Evolutionary conservation across 1,284 basidiomycete genomes (phyloP), one percentile per base, ranked within the genome.

Genomic region (Waitea zeae): DNA sequence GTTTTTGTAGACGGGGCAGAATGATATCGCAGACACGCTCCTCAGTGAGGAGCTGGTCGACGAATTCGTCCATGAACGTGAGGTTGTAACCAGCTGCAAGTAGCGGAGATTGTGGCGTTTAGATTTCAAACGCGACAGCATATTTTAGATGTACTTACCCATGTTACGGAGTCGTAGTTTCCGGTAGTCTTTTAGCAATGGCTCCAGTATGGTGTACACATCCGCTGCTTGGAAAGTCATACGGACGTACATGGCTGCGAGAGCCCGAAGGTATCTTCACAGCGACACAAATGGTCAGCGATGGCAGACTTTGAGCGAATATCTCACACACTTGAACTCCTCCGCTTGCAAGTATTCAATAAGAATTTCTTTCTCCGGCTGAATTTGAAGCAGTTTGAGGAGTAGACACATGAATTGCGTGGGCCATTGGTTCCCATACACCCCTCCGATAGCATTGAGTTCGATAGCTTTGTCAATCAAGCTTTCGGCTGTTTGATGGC

Each of bases 1-100:
- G 70, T 58, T 81, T 88, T 2, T 76, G 74, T 41, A 98, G 58
- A 30, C 95, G 75, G 4, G 95, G 95, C 33, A 99, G 59, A 45
- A 97, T 97, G 45, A 90, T 84, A 56, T 98, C 93, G 54, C 92
- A 98, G 2, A 92, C 92, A 39, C 92, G 70, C 41, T 97, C 92
- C 51, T 95, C 77, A 1, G 66, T 74, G 17, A 98, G 58, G 4
- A 98, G 64, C 34, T 74, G 64, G 54, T 97, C 79, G 36, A 92
- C 67, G 49, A 89, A 97, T 50, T 93, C 86, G 55, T 98, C 95
- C 52, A 98, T 88, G 45, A 76, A 81, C 12, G 81, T 78, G 30
- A 99, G 56, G 0, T 65, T 62, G 50, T 86, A 95, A 13, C 86
- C 86, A 39, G 66, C 86, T 88, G 37, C 9, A 15, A 26, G 12